Base-by-base conservation (phyloP, 495 filamentous ascomycete genomes). In the Apodospora peruviana region DNA sequence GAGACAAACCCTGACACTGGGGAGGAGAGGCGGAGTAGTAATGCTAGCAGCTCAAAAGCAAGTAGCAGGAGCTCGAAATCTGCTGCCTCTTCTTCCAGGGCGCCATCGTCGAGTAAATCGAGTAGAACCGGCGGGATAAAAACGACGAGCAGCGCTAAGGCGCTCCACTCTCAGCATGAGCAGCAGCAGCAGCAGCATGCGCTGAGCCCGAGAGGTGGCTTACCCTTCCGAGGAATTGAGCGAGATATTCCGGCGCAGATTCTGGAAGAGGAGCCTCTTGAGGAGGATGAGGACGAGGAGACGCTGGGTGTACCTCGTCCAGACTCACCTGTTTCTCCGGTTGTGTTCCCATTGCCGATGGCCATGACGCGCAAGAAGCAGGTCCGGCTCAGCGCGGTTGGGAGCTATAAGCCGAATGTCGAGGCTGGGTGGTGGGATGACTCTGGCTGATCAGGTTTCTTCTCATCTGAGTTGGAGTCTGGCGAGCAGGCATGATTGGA, bases 341-440 rank as follows among this genome's bases (percentile, higher is more conserved):
- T 47, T 4, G 58, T 58, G 19, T 62, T 66, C 20, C 48, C 62
- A 22, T 46, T 50, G 50, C 56, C 44, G 41, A 58, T 52, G 52
- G 59, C 56, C 57, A 72, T 62, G 48, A 60, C 53, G 49, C 65
- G 69, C 48, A 71, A 70, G 57, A 74, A 71, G 55, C 59, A 64
- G 18, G 68, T 68, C 22, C 64, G 73, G 36, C 48, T 76, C 38
- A 76, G 73, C 43, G 73, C 73, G 3, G 70, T 76, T 19, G 73
- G 73, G 12, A 60, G 48, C 21, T 58, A 52, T 36, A 55, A 60
- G 24, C 50, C 58, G 17, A 59, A 48, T 34, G 51, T 62, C 8
- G 70, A 71, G 17, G 58, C 64, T 5, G 67, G 68, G 12, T 73
- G 63, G 62, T 73, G 64, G 71, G 64, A 62, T n/a, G 66, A 69